Percentiles rank a stretch among this genome's conserved stretches.
Evolutionary conservation across 78 protist species (phyloP).

Genomic region (Dictyostelium purpureum): DNA sequence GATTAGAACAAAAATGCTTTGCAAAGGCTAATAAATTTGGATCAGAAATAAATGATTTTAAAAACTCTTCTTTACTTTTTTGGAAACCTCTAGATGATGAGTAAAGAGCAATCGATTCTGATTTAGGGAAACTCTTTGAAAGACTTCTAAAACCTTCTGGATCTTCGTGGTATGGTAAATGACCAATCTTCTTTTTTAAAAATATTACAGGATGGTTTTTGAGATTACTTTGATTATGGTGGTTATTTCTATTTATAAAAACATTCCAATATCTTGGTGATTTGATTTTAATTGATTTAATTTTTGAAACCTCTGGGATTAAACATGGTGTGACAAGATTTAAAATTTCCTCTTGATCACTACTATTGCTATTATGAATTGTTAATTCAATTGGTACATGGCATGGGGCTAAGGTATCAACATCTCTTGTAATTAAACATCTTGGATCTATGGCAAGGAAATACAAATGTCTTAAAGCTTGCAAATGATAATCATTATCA

Average conservation of each 20-base stretch:
- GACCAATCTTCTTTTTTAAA: conserved; percentile 76
- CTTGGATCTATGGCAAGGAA: conserved; percentile 89
- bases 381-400: conserved; percentile 65
- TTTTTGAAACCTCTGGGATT: conserved; percentile 37
- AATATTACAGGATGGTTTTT: conserved; percentile 13
- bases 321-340: conserved; percentile 62
- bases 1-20: conserved; percentile 51
- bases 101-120: background rate
- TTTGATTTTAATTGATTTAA: conserved; percentile 42
- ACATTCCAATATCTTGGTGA: conserved; percentile 72
- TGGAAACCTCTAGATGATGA: background rate
- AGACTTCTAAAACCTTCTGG: conserved; percentile 74
- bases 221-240: background rate
- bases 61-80: conserved; percentile 28
- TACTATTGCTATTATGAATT: background rate
- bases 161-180: conserved; percentile 57
- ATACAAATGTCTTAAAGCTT: conserved; percentile 92
- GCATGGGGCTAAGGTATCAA: conserved; percentile 73
- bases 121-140: conserved; percentile 56
- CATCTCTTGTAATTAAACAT: conserved; percentile 84
- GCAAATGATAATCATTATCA: conserved; percentile 91
- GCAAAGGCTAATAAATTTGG: conserved; percentile 68
- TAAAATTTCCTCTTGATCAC: background rate
- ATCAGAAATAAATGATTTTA: conserved; percentile 67
- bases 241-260: background rate